A percentile compares a stretch with the other conserved stretches of the same genome.
Conservation (phyloP, 352 stramenopile species). For the Hyaloperonospora arabidopsidis region DNA sequence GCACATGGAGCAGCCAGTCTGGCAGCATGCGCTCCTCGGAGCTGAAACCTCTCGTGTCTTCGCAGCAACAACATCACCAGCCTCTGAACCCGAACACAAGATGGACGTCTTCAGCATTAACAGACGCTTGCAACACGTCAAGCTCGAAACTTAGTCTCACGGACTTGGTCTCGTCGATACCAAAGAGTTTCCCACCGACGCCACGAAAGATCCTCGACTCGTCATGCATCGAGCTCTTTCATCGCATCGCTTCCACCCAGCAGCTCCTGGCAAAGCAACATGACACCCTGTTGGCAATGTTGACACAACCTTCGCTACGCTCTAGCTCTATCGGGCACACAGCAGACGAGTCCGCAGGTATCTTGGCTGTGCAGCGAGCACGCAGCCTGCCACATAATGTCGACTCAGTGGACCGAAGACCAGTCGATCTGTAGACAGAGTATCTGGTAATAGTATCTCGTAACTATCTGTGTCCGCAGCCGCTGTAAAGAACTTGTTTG, state of each 20-base stretch:
- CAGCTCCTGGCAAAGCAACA: slow-evolving; percentile 54
- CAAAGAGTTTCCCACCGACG: slow-evolving; percentile 1
- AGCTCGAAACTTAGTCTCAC: slow-evolving; percentile 24
- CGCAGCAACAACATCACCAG: slow-evolving; percentile 20
- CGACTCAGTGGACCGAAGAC: slow-evolving; percentile 1
- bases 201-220: slow-evolving; percentile 16
- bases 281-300: slow-evolving; percentile 30
- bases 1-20: slow-evolving; percentile 5
- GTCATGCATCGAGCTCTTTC: slow-evolving; percentile 45
- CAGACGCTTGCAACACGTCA: slow-evolving; percentile 6
- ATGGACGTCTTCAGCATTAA: slow-evolving; percentile 15
- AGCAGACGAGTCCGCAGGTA: slow-evolving; percentile 38
- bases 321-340: slow-evolving; percentile 45
- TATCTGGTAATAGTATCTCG: not conserved
- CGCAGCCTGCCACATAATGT: slow-evolving; percentile 17
- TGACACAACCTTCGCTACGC: slow-evolving; percentile 44
- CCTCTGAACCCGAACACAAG: slow-evolving; percentile 27
- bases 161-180: slow-evolving; percentile 22
- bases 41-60: slow-evolving; percentile 6
- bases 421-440: slow-evolving; percentile 20
- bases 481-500: too few relatives aligned
- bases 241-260: slow-evolving; percentile 58
- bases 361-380: slow-evolving; percentile 23
- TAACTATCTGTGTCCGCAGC: too few relatives aligned
- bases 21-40: slow-evolving; percentile 15